Percentiles rank a stretch among this genome's conserved stretches.
phyloP scores from a whole-genome alignment of 306 rosid species.

The Sicyos baderoa region DNA sequence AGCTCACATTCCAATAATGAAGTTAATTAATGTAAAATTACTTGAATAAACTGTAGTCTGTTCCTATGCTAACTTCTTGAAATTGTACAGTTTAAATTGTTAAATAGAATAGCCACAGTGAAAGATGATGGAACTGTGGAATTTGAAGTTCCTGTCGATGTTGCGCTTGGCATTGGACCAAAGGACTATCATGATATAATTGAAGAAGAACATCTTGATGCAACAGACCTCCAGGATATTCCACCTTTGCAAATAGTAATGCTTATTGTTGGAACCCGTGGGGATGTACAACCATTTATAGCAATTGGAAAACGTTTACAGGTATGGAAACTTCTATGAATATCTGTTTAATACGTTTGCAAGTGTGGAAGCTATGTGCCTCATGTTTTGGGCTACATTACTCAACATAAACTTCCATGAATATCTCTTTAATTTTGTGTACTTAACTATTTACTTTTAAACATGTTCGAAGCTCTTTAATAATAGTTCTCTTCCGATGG shows the following conservation, averaged over 20 bases:
- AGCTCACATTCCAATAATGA: neutral
- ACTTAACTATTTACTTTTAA: neutral
- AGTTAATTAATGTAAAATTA: neutral
- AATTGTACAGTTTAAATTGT: slow-evolving; percentile 66
- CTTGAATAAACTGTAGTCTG: neutral
- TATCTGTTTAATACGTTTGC: neutral
- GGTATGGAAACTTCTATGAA: slow-evolving; percentile 30
- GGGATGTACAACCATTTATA: slow-evolving; percentile 94
- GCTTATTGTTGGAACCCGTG: slow-evolving; percentile 98
- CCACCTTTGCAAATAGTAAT: slow-evolving; percentile 86
- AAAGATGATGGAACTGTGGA: slow-evolving; percentile 91
- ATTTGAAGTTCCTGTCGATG: slow-evolving; percentile 77
- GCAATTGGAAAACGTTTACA: slow-evolving; percentile 96
- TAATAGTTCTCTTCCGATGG: neutral
- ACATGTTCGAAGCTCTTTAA: slow-evolving; percentile 1
- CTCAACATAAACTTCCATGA: no score
- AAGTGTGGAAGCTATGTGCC: no score
- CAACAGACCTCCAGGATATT: slow-evolving; percentile 49
- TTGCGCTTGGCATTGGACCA: slow-evolving; percentile 38
- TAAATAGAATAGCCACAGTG: slow-evolving; percentile 91
- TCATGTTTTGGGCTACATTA: no score
- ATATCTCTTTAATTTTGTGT: no score
- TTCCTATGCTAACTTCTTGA: slow-evolving; percentile 19
- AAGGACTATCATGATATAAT: slow-evolving; percentile 21
- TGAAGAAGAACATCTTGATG: slow-evolving; percentile 52